Conservation (phyloP, 2,329 filamentous ascomycete species). For the Penicillium hesseltinei region DNA sequence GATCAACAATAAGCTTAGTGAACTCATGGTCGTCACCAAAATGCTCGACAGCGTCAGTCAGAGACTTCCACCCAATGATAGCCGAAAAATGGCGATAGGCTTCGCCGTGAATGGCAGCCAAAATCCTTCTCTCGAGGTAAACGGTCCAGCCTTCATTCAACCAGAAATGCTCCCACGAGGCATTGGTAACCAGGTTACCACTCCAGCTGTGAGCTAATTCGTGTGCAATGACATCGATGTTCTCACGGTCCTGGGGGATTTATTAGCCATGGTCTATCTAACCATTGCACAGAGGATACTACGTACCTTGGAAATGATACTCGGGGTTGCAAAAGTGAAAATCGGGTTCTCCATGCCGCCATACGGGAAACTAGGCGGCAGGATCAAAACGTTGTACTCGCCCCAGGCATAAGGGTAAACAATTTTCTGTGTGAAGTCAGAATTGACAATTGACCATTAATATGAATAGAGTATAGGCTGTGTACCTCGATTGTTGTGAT, state of each 20-base stretch:
- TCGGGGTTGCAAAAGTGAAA: constrained; percentile 93
- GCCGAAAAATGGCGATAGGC: constrained; percentile 88
- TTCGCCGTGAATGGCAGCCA: constrained; percentile 65
- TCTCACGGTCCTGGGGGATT: constrained; percentile 64
- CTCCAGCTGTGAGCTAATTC: constrained; percentile 78
- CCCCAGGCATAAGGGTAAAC: constrained; percentile 92
- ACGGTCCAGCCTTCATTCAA: constrained; percentile 85
- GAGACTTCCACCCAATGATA: constrained; percentile 91
- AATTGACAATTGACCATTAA: background rate
- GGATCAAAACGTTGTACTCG: constrained; percentile 87
- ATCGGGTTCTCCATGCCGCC: constrained; percentile 85
- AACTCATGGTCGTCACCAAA: constrained; percentile 86
- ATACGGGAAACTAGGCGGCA: constrained; percentile 88
- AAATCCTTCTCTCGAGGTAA: constrained; percentile 80
- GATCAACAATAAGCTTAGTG: constrained; percentile 83
- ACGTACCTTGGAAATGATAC: constrained; percentile 74
- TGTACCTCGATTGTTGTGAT: constrained; percentile 76
- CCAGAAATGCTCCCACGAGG: constrained; percentile 56
- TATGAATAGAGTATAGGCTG: constrained; percentile 31
- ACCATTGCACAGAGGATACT: background rate
- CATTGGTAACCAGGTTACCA: constrained; percentile 66
- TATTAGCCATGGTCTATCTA: background rate
- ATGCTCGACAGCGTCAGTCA: constrained; percentile 74
- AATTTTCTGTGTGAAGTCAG: constrained; percentile 45
- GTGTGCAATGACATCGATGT: constrained; percentile 94